Conservation (phyloP, 1,284 basidiomycete genomes). For the Apiotrichum gamsii region DNA sequence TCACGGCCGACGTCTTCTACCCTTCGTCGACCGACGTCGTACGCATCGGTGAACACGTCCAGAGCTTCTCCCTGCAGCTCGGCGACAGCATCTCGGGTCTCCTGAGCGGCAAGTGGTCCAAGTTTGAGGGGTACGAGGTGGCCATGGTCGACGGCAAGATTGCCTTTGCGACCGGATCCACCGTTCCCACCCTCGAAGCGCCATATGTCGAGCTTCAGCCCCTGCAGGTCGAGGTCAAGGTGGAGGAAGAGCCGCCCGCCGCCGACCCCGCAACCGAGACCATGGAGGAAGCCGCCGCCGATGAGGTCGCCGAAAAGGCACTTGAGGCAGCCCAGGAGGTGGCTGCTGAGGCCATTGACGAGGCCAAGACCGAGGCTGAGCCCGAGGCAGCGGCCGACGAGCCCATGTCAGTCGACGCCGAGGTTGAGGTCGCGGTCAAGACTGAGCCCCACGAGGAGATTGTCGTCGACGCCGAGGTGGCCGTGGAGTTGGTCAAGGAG, state of each 20-base stretch:
- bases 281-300: not conserved
- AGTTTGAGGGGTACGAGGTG: slow-evolving; percentile 97
- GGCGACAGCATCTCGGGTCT: slow-evolving; percentile 77
- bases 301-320: not conserved
- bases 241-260: slow-evolving; percentile 1
- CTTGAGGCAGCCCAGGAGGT: not conserved
- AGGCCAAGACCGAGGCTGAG: not conserved
- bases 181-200: slow-evolving; percentile 52
- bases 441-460: not conserved
- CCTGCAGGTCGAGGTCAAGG: slow-evolving; percentile 20
- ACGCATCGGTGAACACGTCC: slow-evolving; percentile 91
- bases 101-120: slow-evolving; percentile 67
- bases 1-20: slow-evolving; percentile 85
- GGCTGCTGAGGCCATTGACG: not conserved
- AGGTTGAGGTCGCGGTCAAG: slow-evolving; percentile 5
- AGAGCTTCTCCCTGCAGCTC: slow-evolving; percentile 86
- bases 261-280: not conserved
- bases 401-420: not conserved
- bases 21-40: slow-evolving; percentile 68
- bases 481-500: too few relatives aligned
- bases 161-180: slow-evolving; percentile 71
- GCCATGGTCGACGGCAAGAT: slow-evolving; percentile 83
- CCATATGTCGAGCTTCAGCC: slow-evolving; percentile 57
- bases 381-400: not conserved
- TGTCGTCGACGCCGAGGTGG: not conserved